These are phyloP conservation scores for Biscogniauxia mediterranea DNA, from an alignment of 2,329 filamentous ascomycete genomes.

Conservation along the genomic window DNA sequence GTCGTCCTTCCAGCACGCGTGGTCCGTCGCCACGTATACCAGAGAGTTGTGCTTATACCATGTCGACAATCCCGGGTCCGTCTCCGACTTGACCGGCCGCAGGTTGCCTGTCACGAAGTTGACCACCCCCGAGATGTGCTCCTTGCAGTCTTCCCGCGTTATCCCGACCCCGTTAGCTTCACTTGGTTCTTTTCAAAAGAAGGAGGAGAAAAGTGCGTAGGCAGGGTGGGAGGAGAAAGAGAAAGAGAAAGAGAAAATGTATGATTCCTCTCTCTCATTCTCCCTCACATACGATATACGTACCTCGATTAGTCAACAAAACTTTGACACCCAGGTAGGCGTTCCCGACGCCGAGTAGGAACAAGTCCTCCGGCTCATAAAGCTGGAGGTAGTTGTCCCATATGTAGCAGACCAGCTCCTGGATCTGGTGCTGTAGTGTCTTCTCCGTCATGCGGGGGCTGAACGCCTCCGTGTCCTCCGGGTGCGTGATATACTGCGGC, in stretches of 20 bases:
- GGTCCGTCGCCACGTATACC: slow-evolving; percentile 73
- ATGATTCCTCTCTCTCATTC: neutral
- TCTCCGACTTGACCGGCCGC: slow-evolving; percentile 75
- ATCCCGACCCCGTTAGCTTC: slow-evolving; percentile 9
- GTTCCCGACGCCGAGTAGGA: slow-evolving; percentile 86
- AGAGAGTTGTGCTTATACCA: slow-evolving; percentile 86
- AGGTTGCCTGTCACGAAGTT: slow-evolving; percentile 79
- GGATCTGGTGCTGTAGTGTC: slow-evolving; percentile 57
- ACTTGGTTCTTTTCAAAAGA: neutral
- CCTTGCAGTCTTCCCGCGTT: slow-evolving; percentile 54
- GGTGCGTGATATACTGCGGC: slow-evolving; percentile 69
- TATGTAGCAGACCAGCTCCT: slow-evolving; percentile 78
- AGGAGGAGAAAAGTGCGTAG: neutral
- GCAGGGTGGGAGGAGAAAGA: no score
- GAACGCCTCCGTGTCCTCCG: slow-evolving; percentile 53
- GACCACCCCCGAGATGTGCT: slow-evolving; percentile 68
- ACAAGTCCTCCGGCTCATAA: slow-evolving; percentile 69
- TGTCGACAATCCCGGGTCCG: slow-evolving; percentile 65
- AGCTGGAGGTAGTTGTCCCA: slow-evolving; percentile 98
- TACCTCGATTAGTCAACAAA: slow-evolving; percentile 75
- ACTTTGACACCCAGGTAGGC: slow-evolving; percentile 82
- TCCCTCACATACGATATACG: slow-evolving; percentile 11
- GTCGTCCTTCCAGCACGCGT: slow-evolving; percentile 71
- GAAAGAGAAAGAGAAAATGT: no score
- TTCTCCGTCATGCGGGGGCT: slow-evolving; percentile 45